Evolutionary conservation across 2,329 filamentous ascomycete genomes (phyloP).

Genomic region (Fusarium siculi): DNA sequence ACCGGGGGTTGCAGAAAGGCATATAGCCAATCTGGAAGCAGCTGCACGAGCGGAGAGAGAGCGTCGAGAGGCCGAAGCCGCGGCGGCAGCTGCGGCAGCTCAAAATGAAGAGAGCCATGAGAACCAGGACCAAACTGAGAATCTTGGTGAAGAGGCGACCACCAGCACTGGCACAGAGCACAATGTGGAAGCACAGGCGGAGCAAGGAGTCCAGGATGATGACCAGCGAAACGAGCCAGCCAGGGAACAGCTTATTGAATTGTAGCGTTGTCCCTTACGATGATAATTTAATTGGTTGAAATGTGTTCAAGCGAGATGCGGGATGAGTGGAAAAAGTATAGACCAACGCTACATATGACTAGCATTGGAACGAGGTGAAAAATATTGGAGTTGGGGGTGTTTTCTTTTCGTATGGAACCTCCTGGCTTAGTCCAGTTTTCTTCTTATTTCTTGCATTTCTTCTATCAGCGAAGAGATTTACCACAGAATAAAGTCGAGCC

Average conservation of each 20-base stretch:
- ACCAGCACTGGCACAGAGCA: conserved; percentile 23
- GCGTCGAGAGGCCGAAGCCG: conserved; percentile 53
- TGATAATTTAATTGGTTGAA: conserved; percentile 2
- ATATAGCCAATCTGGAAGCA: conserved; percentile 68
- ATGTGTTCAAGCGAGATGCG: conserved; percentile 26
- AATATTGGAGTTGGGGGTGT: conserved; percentile 39
- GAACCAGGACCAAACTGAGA: conserved; percentile 21
- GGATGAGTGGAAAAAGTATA: conserved; percentile 37
- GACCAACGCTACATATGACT: conserved; percentile 12
- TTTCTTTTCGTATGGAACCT: conserved; percentile 20
- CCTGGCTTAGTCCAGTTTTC: conserved; percentile 3
- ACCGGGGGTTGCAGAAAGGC: conserved; percentile 72
- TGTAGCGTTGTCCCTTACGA: conserved; percentile 11
- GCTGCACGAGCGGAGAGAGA: conserved; percentile 59
- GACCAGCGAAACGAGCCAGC: conserved; percentile 26
- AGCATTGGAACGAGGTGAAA: conserved; percentile 25
- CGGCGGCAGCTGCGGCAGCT: conserved; percentile 41
- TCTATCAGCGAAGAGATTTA: conserved; percentile 30
- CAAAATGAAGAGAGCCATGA: conserved; percentile 37
- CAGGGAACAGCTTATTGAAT: conserved; percentile 38
- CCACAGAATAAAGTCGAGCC: conserved; percentile 35
- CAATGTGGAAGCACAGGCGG: conserved; percentile 4
- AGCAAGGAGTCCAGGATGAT: conserved; percentile 17
- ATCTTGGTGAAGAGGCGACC: conserved; percentile 9
- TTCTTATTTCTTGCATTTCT: conserved; percentile 11